Evolutionary conservation across 257 asterid genomes (phyloP).

Genomic region (Solanum chilense): DNA sequence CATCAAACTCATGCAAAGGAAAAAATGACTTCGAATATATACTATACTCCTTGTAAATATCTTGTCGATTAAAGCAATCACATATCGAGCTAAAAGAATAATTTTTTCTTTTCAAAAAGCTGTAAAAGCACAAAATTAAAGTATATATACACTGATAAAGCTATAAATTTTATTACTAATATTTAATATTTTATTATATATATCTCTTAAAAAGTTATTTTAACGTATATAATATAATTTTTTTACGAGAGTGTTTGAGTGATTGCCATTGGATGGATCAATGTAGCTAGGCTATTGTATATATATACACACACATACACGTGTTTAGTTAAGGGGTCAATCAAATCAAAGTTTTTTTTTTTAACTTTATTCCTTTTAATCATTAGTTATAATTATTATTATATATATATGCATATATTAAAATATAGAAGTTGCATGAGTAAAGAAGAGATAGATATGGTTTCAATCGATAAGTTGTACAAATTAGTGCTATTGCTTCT

Average conservation of each 20-base stretch:
- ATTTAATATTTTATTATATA: too few relatives aligned
- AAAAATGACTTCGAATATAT: background rate
- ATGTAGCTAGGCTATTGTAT: background rate
- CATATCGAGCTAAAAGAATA: background rate
- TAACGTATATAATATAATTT: too few relatives aligned
- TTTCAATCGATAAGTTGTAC: background rate
- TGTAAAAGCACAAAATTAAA: background rate
- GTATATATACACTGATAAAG: background rate
- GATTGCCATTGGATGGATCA: background rate
- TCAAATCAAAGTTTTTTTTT: background rate
- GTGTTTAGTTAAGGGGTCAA: background rate
- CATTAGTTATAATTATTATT: background rate
- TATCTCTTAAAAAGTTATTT: too few relatives aligned
- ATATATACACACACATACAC: too few relatives aligned
- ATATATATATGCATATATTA: background rate
- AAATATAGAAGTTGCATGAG: background rate
- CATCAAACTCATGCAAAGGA: too few relatives aligned
- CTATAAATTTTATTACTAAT: too few relatives aligned
- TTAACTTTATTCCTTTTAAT: background rate
- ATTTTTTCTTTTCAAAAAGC: background rate
- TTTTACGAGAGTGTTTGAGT: background rate
- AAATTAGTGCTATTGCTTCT: background rate
- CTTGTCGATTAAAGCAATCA: background rate
- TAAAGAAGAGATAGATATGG: background rate
- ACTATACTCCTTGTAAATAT: background rate